Evolutionary conservation across 805 yeast species (phyloP).

Genomic region (Vanderwaltozyma yarrowii): DNA sequence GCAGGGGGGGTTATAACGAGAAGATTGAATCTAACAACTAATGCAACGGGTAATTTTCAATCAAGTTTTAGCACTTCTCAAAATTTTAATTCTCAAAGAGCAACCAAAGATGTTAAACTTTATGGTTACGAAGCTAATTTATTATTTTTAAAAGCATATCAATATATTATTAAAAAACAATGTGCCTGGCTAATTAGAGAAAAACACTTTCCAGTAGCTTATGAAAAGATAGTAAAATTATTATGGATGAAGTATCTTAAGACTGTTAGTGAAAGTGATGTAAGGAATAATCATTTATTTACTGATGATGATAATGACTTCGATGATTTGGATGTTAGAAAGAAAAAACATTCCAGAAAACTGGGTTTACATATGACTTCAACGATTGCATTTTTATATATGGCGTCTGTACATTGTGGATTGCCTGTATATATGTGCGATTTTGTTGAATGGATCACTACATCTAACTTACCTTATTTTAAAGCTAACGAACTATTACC

Average conservation of each 20-base stretch:
- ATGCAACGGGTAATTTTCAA: constrained; percentile 32
- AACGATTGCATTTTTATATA: constrained; percentile 35
- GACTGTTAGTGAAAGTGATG: constrained; percentile 4
- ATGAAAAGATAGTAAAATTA: constrained; percentile 29
- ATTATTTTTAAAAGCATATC: constrained; percentile 39
- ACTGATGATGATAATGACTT: constrained; percentile 4
- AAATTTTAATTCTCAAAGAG: constrained; percentile 10
- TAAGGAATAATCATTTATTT: not conserved
- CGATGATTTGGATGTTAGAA: constrained; percentile 9
- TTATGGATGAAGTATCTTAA: constrained; percentile 29
- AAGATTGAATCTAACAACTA: constrained; percentile 43
- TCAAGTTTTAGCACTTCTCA: constrained; percentile 25
- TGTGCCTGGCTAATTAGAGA: constrained; percentile 31
- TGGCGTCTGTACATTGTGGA: constrained; percentile 39
- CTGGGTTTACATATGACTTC: constrained; percentile 16
- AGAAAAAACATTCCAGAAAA: constrained; percentile 3
- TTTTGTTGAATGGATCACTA: constrained; percentile 32
- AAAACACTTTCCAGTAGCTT: constrained; percentile 22
- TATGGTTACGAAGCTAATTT: constrained; percentile 42
- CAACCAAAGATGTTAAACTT: constrained; percentile 17
- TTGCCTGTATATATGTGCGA: constrained; percentile 44
- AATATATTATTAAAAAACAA: constrained; percentile 42
- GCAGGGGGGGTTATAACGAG: constrained; percentile 37
- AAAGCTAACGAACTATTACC: constrained; percentile 35
- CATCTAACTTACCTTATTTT: constrained; percentile 41